Evolutionary conservation across 164 flowering plant genomes (phyloP), one percentile per base, ranked within the genome.

Genomic region (Chimonanthus praecox): DNA sequence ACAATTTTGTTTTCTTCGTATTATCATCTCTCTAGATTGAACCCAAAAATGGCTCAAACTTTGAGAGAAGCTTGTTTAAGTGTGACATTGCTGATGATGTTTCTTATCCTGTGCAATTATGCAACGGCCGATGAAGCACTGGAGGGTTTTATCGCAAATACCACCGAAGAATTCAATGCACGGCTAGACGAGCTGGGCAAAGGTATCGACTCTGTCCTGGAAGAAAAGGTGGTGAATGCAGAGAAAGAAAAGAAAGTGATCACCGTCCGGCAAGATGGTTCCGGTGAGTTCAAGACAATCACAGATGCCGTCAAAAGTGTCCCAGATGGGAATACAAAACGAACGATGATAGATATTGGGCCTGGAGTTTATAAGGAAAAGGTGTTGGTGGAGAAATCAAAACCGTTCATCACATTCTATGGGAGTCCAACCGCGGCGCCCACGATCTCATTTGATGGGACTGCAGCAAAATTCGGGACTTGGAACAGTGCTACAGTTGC

Each of bases 231-330:
- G 1, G 79, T 47, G 10, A 69, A 67, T 0, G 93, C 90, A 0
- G 88, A 89, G 81, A 73, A 47, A 1, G 54, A 13, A 1, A 47
- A 46, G 0, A 79, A 45, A 51, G 71, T 82, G 2, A 82, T 89
- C 13, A 86, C 69, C 71, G 88, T 91, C 44, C 75, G 70, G 10
- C 54, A 78, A 43, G 84, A 82, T 46, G 94, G 97, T 0, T 73
- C 73, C 7, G 94, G 92, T 4, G 82, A 88, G 11, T 91, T 89
- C 80, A 84, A 80, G 77, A 88, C 91, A 0, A 45, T 91, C 0
- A 70, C 76, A 0, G 92, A 82, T 0, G 97, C 97, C 50, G 16
- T 91, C 3, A 77, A 79, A 0, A 88, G 87, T 75, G 61, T 91
- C 44, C 88, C 90, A 0, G 13, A 65, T 0, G 86, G 83, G 50